Conservation (phyloP, 805 yeast genomes). For the Komagataella kurtzmanii region DNA sequence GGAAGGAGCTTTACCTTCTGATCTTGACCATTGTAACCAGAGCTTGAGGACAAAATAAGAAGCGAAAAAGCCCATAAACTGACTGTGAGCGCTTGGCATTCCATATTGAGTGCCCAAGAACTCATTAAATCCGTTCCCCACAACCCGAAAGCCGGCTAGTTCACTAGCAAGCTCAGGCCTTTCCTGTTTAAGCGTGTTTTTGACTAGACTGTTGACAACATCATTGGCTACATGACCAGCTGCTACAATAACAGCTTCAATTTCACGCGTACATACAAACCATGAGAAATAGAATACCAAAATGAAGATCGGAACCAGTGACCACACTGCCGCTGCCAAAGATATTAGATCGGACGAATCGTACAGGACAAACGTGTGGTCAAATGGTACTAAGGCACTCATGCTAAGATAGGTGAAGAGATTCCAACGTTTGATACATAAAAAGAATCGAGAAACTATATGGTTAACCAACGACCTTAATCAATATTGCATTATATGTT, state of each 20-base stretch:
- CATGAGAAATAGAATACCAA: slow-evolving; percentile 73
- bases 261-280: slow-evolving; percentile 71
- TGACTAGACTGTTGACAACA: slow-evolving; percentile 52
- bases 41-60: slow-evolving; percentile 36
- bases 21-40: slow-evolving; percentile 24
- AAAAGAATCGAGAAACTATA: not conserved
- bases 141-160: not conserved
- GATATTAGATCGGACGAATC: slow-evolving; percentile 54
- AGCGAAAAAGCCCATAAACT: slow-evolving; percentile 84
- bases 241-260: slow-evolving; percentile 73
- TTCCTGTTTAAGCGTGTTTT: slow-evolving; percentile 50
- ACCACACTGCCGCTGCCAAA: slow-evolving; percentile 49
- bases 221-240: slow-evolving; percentile 81
- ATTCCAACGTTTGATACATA: not conserved
- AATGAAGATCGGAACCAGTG: slow-evolving; percentile 70
- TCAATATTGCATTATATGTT: not conserved
- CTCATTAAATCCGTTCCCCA: slow-evolving; percentile 18
- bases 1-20: slow-evolving; percentile 4
- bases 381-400: slow-evolving; percentile 40
- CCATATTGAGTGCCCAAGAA: slow-evolving; percentile 53
- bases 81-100: slow-evolving; percentile 96
- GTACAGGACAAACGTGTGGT: slow-evolving; percentile 76
- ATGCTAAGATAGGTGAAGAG: not conserved
- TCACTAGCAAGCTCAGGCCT: slow-evolving; percentile 38
- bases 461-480: not conserved